These are phyloP conservation scores for Trypanosoma caninum DNA, from an alignment of 208 protist species.

Conservation along the genomic window DNA sequence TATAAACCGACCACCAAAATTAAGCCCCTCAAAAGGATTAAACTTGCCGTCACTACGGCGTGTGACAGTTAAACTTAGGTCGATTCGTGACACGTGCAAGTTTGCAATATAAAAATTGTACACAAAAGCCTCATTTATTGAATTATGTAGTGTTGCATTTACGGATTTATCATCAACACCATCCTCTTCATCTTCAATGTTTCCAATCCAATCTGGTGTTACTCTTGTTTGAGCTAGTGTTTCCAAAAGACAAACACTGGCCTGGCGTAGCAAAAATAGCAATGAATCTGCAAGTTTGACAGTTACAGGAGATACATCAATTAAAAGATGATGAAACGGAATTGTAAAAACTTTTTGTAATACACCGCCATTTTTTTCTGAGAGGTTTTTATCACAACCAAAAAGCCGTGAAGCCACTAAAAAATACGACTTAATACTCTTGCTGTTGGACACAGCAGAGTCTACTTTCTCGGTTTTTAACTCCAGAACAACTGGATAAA, in stretches of 20 bases:
- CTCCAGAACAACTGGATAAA: constrained; percentile 31
- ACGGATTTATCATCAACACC: constrained; percentile 18
- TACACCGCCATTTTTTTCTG: neutral
- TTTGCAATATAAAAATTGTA: no score
- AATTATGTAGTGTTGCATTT: constrained; percentile 37
- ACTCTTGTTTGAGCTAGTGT: neutral
- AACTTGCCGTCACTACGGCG: constrained; percentile 35
- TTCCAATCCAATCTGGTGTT: neutral
- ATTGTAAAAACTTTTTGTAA: constrained; percentile 16
- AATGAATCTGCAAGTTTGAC: constrained; percentile 57
- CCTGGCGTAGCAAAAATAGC: constrained; percentile 40
- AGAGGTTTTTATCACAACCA: neutral
- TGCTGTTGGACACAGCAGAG: neutral
- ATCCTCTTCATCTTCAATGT: constrained; percentile 3
- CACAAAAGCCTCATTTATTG: no score
- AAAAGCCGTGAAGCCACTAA: constrained; percentile 12
- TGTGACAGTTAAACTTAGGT: constrained; percentile 43
- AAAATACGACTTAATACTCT: constrained; percentile 6
- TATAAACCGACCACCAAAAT: constrained; percentile 29
- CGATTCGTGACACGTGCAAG: constrained; percentile 41
- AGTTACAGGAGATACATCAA: constrained; percentile 33
- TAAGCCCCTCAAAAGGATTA: constrained; percentile 47
- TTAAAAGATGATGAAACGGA: constrained; percentile 32
- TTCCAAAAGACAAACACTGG: constrained; percentile 14
- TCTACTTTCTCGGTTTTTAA: constrained; percentile 11